Base-by-base conservation (phyloP, 257 asterid genomes). In the Penstemon newberryi region DNA sequence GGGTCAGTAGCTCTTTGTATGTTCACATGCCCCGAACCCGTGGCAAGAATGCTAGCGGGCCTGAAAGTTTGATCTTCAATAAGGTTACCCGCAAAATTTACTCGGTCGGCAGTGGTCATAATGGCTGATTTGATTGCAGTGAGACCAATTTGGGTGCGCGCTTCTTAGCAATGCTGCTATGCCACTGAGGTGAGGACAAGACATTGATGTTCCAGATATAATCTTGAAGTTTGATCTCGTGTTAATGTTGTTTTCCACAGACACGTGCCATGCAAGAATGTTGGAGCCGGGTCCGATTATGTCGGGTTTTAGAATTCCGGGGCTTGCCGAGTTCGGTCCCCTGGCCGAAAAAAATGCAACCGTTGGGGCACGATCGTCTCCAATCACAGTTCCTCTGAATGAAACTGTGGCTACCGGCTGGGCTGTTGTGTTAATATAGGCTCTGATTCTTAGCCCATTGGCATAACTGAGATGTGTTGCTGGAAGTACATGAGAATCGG, bases 11-110 rank as follows among this genome's bases (percentile, higher is more conserved):
- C 70, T 40, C 11, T 66, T 4, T 43, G 19, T 33, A 50, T 47
- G 33, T 66, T 66, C 38, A 66, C 70, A 66, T 66, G 70, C 38
- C 70, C 70, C 3, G 71, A 6, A 13, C 71, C 71, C 0, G 46
- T 40, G 5, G 40, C 71, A 7, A 52, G 54, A 36, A 66, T 11
- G 11, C 41, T 12, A 18, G 63, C 62, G 3, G 71, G 40, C 1
- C 3, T 37, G 7, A 66, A 38, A 2, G 7, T 66, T 18, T 66
- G 52, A 42, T 66, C 54, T 8, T 52, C 33, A 4, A 66, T 66
- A 12, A 42, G 50, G 5, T 54, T 6, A 5, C 60, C 49, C 8
- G 4, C 25, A 4, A 52, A 53, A 46, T 66, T 54, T 10, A 38
- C 40, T 7, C 40, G 63, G 42, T 66, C 7, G 1, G 71, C 42